These are phyloP conservation scores for Triticum aestivum DNA, from an alignment of 176 grass and related monocot species.

Conservation along the genomic window DNA sequence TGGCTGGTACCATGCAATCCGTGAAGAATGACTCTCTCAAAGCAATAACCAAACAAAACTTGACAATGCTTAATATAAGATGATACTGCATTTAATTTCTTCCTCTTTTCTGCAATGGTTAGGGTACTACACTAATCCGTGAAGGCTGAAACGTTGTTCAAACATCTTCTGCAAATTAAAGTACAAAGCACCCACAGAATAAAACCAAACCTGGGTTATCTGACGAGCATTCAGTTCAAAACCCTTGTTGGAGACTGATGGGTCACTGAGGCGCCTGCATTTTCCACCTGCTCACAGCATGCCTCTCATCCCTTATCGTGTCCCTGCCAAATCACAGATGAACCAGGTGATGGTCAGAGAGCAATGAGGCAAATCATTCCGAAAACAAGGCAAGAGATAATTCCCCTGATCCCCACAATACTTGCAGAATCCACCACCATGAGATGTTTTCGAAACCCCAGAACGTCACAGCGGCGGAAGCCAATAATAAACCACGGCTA, in stretches of 20 bases:
- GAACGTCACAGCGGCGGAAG: neutral
- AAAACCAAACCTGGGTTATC: constrained; percentile 52
- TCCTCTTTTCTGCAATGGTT: no score
- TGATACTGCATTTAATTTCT: no score
- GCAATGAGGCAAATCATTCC: neutral
- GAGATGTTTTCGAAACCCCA: neutral
- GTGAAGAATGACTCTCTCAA: neutral
- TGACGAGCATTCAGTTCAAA: constrained; percentile 56
- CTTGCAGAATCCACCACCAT: neutral
- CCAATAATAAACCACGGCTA: neutral
- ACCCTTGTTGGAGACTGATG: constrained; percentile 41
- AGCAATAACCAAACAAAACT: constrained; percentile 3
- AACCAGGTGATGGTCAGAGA: neutral
- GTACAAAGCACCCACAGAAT: neutral
- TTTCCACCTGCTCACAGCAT: constrained; percentile 64
- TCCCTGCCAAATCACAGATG: constrained; percentile 40
- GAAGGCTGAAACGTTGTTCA: no score
- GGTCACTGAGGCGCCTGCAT: constrained; percentile 48
- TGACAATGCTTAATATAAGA: neutral
- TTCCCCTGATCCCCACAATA: neutral
- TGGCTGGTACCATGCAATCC: neutral
- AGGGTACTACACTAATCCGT: neutral
- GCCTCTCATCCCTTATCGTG: constrained; percentile 48
- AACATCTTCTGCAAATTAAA: constrained; percentile 13
- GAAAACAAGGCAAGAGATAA: neutral